These are phyloP conservation scores for Podaxis rugospora DNA, from an alignment of 768 basidiomycete species.

Conservation along the genomic window DNA sequence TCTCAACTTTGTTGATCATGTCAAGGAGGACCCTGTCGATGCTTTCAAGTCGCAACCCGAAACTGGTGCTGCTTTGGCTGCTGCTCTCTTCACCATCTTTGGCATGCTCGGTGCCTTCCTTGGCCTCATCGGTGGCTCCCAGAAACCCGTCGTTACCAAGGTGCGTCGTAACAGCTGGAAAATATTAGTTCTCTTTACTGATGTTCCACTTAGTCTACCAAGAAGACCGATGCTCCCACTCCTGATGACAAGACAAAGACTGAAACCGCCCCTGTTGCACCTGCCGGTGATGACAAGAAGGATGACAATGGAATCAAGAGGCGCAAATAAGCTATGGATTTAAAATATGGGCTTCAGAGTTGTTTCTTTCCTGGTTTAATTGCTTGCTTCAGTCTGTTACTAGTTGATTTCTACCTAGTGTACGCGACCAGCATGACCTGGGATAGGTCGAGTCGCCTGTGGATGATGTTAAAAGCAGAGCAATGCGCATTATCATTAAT, in stretches of 20 bases:
- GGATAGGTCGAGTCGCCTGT: slow-evolving; percentile 8
- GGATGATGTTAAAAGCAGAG: slow-evolving; percentile 11
- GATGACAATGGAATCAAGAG: slow-evolving; percentile 68
- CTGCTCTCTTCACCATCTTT: slow-evolving; percentile 73
- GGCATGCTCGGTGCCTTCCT: slow-evolving; percentile 81
- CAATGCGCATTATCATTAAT: slow-evolving; percentile 11
- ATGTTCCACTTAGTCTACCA: slow-evolving; percentile 45
- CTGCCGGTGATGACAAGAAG: slow-evolving; percentile 73
- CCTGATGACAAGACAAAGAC: slow-evolving; percentile 64
- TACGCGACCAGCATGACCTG: slow-evolving; percentile 13
- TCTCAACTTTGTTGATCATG: slow-evolving; percentile 75
- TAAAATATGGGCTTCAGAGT: slow-evolving; percentile 10
- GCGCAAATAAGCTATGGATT: slow-evolving; percentile 38
- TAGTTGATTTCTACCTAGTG: slow-evolving; percentile 9
- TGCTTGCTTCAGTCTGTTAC: slow-evolving; percentile 8
- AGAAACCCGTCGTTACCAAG: slow-evolving; percentile 71
- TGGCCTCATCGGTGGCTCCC: slow-evolving; percentile 69
- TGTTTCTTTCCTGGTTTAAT: background rate
- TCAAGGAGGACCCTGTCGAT: slow-evolving; percentile 66
- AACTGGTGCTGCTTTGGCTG: slow-evolving; percentile 74
- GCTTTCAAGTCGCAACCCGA: slow-evolving; percentile 90
- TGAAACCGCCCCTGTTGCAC: slow-evolving; percentile 61
- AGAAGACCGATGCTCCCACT: slow-evolving; percentile 70
- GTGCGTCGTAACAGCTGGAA: slow-evolving; percentile 27
- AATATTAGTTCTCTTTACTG: slow-evolving; percentile 4